Evolutionary conservation across 1,139 yeast species (phyloP), one percentile per base, ranked within the genome.

Genomic region (Zygosaccharomyces pseudobailii): DNA sequence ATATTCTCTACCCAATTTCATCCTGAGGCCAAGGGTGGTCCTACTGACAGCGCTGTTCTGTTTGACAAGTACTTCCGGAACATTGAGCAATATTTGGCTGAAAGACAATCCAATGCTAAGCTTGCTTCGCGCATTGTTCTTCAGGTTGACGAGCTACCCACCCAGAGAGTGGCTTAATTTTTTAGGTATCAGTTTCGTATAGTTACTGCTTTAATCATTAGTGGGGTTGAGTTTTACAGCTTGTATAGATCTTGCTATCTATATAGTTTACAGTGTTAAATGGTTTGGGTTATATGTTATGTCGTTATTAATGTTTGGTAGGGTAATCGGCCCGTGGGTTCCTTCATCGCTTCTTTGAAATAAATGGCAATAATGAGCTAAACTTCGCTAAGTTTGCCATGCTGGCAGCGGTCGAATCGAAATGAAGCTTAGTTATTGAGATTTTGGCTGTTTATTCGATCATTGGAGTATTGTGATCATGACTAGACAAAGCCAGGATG

Each of bases 1-100:
- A 85, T 90, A 48, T 92, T 90, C 72, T 88, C 97, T 27, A 88
- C 96, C 3, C 98, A 92, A 70, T 92, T 92, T 79, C 98, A 92
- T 67, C 98, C 98, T 40, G 98, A 92, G 71, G 98, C 98, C 52
- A 92, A 90, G 74, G 98, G 98, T 58, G 98, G 98, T 59, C 98
- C 98, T 50, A 76, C 85, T 61, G 98, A 92, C 69, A 86, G 97
- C 19, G 78, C 87, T 4, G 87, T 82, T 70, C 75, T 92, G 68
- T 92, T 92, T 61, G 97, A 92, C 74, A 87, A 82, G 70, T 92
- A 87, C 71, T 82, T 92, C 62, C 79, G 74, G 39, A 77, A 85
- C 63, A 83, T 92, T 55, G 75, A 72, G 37, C 71, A 70, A 36
- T 87, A 79, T 74, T 84, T 78, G 67, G 59, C 61, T 48, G 63